A percentile compares a stretch with the other conserved stretches of the same genome.
Evolutionary conservation across 2,329 filamentous ascomycete genomes (phyloP).

Genomic region (Coleophoma crateriformis): DNA sequence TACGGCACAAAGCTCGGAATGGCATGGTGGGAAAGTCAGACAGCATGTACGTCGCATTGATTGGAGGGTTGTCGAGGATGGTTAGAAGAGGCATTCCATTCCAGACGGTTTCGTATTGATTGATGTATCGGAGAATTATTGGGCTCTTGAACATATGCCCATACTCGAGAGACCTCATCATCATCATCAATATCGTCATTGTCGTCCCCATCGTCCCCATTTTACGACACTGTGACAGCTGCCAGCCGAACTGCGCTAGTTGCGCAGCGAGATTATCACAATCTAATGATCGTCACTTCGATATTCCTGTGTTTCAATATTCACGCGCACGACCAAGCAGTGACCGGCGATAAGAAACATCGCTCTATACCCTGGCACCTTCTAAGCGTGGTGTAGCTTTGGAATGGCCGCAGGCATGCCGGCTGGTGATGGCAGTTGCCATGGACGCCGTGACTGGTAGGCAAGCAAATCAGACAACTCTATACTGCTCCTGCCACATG

Average conservation of each 20-base stretch:
- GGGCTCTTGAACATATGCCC: neutral
- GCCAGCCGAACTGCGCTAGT: neutral
- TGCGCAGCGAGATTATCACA: neutral
- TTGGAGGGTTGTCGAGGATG: neutral
- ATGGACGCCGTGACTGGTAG: neutral
- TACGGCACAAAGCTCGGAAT: neutral
- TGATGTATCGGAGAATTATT: neutral
- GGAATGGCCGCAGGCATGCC: conserved; percentile 4
- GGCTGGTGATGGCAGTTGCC: neutral
- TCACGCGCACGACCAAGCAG: neutral
- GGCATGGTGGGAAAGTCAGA: neutral
- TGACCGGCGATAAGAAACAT: too few species aligned
- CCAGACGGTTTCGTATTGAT: neutral
- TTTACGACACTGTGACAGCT: neutral
- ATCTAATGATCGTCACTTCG: neutral
- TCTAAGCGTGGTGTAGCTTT: conserved; percentile 13
- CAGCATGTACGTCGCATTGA: neutral
- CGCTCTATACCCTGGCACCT: conserved; percentile 8
- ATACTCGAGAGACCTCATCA: neutral
- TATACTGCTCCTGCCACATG: neutral
- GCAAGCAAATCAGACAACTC: conserved; percentile 3
- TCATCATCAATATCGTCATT: neutral
- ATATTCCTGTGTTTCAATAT: neutral
- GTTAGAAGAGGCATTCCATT: neutral
- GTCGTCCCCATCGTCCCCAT: neutral